Percentiles rank a stretch among this genome's conserved stretches.
These are phyloP conservation scores for Centaurea solstitialis DNA, from an alignment of 129 eudicot species.

Conservation along the genomic window DNA sequence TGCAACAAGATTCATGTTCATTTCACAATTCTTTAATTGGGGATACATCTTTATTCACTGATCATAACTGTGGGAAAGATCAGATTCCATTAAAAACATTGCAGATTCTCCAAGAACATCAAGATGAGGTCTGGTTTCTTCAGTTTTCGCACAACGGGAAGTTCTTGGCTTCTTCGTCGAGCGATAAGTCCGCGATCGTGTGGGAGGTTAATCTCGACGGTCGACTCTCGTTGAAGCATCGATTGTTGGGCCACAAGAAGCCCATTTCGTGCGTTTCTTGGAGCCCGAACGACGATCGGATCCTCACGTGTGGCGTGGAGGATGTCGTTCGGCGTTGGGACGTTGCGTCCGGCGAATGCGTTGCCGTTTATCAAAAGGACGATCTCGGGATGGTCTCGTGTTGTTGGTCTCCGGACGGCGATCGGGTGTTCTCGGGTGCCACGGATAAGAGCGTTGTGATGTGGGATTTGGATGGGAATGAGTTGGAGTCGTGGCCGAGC, in stretches of 20 bases:
- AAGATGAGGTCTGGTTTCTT: slow-evolving; percentile 46
- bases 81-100: slow-evolving; percentile 54
- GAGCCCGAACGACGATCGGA: slow-evolving; percentile 42
- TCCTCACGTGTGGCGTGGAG: slow-evolving; percentile 45
- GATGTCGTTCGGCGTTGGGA: slow-evolving; percentile 43
- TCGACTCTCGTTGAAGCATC: slow-evolving; percentile 19
- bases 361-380: slow-evolving; percentile 19
- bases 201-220: slow-evolving; percentile 39
- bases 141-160: slow-evolving; percentile 46
- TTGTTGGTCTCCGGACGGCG: slow-evolving; percentile 44
- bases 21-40: slow-evolving; percentile 65
- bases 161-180: slow-evolving; percentile 47
- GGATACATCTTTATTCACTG: slow-evolving; percentile 57
- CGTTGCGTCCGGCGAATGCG: slow-evolving; percentile 36
- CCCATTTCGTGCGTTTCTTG: slow-evolving; percentile 36
- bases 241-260: slow-evolving; percentile 31
- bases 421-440: slow-evolving; percentile 30
- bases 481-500: slow-evolving; percentile 29
- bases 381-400: slow-evolving; percentile 33
- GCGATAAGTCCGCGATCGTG: slow-evolving; percentile 34
- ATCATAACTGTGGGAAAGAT: slow-evolving; percentile 72
- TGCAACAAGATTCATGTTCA: slow-evolving; percentile 60
- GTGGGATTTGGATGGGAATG: slow-evolving; percentile 48
- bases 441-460: slow-evolving; percentile 32
- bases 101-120: slow-evolving; percentile 36